Evolutionary conservation across 2,329 filamentous ascomycete species (phyloP).

Genomic region (Arthrobotrys megalospora): DNA sequence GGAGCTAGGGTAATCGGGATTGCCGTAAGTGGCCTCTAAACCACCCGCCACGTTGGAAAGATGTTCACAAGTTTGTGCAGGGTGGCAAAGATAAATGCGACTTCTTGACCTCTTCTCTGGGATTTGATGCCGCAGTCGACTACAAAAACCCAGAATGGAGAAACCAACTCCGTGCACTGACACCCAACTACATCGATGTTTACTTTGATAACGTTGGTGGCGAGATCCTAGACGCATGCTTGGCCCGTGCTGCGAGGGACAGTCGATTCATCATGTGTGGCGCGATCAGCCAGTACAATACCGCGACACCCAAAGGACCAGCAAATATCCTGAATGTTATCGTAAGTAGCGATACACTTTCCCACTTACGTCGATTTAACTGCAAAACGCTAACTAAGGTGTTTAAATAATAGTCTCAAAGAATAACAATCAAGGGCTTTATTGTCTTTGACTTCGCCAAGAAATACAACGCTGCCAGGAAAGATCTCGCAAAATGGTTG

Average conservation of each 20-base stretch:
- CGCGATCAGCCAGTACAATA: slow-evolving; percentile 79
- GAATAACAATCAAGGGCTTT: slow-evolving; percentile 79
- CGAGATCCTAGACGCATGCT: slow-evolving; percentile 78
- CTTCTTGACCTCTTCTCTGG: slow-evolving; percentile 76
- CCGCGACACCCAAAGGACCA: slow-evolving; percentile 72
- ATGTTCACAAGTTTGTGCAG: slow-evolving; percentile 67
- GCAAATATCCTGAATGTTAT: slow-evolving; percentile 59
- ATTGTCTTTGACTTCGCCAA: slow-evolving; percentile 78
- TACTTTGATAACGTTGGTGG: slow-evolving; percentile 83
- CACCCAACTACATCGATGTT: slow-evolving; percentile 76
- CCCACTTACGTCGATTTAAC: not conserved
- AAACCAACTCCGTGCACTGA: slow-evolving; percentile 74
- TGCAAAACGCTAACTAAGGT: slow-evolving; percentile 66
- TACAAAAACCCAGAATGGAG: slow-evolving; percentile 78
- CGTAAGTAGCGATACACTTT: slow-evolving; percentile 22
- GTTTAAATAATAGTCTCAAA: slow-evolving; percentile 68
- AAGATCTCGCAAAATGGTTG: slow-evolving; percentile 78
- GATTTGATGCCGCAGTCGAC: slow-evolving; percentile 78
- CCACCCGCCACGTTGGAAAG: slow-evolving; percentile 58
- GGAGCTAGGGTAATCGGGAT: slow-evolving; percentile 70
- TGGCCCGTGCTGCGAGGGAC: slow-evolving; percentile 75
- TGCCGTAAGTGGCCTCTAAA: slow-evolving; percentile 29
- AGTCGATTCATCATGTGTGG: slow-evolving; percentile 81
- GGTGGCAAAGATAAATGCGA: slow-evolving; percentile 78
- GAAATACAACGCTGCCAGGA: slow-evolving; percentile 73